A percentile compares a stretch with the other conserved stretches of the same genome.
Conservation (phyloP, 2,329 filamentous ascomycete species). For the Geosmithia putterillii region DNA sequence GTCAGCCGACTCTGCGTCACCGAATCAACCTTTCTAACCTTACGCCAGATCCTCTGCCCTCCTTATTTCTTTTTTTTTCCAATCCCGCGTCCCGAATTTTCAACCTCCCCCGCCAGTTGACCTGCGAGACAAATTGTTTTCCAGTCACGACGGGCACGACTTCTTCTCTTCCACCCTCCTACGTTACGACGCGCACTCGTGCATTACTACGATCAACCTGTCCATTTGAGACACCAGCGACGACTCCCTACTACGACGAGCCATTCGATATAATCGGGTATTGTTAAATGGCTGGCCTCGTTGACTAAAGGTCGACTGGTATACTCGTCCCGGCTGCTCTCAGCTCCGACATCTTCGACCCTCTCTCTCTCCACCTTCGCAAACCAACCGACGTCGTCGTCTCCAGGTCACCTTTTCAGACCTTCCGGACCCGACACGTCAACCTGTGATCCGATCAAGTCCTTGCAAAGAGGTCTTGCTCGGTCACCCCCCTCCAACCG, state of each 20-base stretch:
- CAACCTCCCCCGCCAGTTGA: too few relatives aligned
- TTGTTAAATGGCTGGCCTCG: slow-evolving; percentile 20
- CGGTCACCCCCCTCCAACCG: slow-evolving; percentile 13
- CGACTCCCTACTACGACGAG: not conserved
- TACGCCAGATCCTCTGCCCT: too few relatives aligned
- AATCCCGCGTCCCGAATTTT: too few relatives aligned
- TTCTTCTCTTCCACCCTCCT: too few relatives aligned
- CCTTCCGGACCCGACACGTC: not conserved
- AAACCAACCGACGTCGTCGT: not conserved
- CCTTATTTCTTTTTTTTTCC: too few relatives aligned
- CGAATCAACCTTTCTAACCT: too few relatives aligned
- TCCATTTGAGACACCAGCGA: not conserved
- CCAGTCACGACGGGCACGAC: too few relatives aligned
- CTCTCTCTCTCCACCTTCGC: slow-evolving; percentile 6
- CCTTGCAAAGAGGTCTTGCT: slow-evolving; percentile 23
- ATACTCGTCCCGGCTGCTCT: not conserved
- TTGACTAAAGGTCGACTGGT: slow-evolving; percentile 7
- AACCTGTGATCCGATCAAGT: slow-evolving; percentile 21
- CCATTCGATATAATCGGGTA: slow-evolving; percentile 1
- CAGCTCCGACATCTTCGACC: not conserved
- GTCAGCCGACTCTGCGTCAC: too few relatives aligned
- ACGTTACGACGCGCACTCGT: not conserved
- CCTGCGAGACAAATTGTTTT: too few relatives aligned
- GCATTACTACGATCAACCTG: not conserved
- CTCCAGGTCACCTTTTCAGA: not conserved